A percentile compares a stretch with the other conserved stretches of the same genome.
These are phyloP conservation scores for Ogataea trehaloabstinens DNA, from an alignment of 805 yeast species.

Conservation along the genomic window DNA sequence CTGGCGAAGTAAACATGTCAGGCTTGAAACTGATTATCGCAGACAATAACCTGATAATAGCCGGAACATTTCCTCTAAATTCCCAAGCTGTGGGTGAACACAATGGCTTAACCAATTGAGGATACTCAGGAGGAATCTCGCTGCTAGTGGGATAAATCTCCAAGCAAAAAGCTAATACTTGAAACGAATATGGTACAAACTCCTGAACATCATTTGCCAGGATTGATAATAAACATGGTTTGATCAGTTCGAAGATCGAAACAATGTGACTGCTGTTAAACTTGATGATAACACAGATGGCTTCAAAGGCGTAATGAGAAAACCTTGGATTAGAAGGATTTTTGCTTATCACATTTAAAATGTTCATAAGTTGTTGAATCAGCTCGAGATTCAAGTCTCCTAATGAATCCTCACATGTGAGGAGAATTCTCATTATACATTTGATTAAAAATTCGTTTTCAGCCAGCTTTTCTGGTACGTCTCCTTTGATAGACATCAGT, in stretches of 20 bases:
- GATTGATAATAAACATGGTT: slow-evolving; percentile 66
- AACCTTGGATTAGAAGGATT: slow-evolving; percentile 97
- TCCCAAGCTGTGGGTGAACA: slow-evolving; percentile 95
- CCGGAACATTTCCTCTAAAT: slow-evolving; percentile 88
- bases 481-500: slow-evolving; percentile 56
- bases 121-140: slow-evolving; percentile 62
- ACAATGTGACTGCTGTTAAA: slow-evolving; percentile 38
- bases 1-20: slow-evolving; percentile 34
- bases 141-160: slow-evolving; percentile 52
- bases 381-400: slow-evolving; percentile 43
- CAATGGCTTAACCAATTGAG: slow-evolving; percentile 71
- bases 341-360: slow-evolving; percentile 67
- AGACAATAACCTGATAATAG: slow-evolving; percentile 75
- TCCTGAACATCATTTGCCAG: slow-evolving; percentile 87
- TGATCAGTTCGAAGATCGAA: slow-evolving; percentile 46
- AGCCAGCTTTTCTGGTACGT: slow-evolving; percentile 84
- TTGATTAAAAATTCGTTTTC: slow-evolving; percentile 94
- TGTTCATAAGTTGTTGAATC: slow-evolving; percentile 64
- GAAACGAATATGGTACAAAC: slow-evolving; percentile 90
- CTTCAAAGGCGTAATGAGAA: slow-evolving; percentile 86
- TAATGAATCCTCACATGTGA: slow-evolving; percentile 69
- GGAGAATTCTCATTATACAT: slow-evolving; percentile 77
- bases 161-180: slow-evolving; percentile 76
- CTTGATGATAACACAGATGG: slow-evolving; percentile 73
- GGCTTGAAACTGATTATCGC: slow-evolving; percentile 58